These are phyloP conservation scores for Haberlea rhodopensis DNA, from an alignment of 257 asterid species.

Conservation along the genomic window DNA sequence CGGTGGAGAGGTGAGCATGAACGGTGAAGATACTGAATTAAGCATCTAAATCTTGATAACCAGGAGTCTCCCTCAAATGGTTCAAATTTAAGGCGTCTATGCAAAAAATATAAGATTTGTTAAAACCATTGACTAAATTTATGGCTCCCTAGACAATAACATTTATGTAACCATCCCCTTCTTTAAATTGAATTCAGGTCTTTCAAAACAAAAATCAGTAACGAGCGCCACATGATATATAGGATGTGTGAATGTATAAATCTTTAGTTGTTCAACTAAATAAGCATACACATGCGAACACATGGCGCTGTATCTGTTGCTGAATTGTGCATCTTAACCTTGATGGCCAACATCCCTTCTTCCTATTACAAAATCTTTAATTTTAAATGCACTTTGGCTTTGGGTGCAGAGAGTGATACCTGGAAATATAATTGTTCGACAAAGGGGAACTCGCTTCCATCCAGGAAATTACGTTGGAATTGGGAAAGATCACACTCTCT, in stretches of 20 bases:
- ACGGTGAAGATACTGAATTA: neutral
- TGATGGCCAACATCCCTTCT: neutral
- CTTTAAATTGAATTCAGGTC: neutral
- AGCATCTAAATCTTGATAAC: constrained; percentile 1
- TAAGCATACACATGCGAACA: constrained; percentile 23
- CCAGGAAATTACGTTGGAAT: constrained; percentile 85
- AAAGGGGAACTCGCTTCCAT: constrained; percentile 93
- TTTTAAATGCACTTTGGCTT: constrained; percentile 14
- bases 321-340: constrained; percentile 5
- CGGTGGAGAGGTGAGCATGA: constrained; percentile 79
- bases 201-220: too few relatives aligned
- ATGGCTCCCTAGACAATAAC: neutral
- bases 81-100: neutral
- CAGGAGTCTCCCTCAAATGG: neutral
- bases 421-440: constrained; percentile 90
- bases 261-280: constrained; percentile 36
- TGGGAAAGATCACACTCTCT: constrained; percentile 87
- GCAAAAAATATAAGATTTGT: neutral
- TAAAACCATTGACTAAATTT: neutral
- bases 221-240: neutral
- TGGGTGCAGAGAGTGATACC: constrained; percentile 75
- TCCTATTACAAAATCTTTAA: neutral
- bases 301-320: neutral
- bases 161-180: neutral
- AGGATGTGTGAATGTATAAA: neutral